Conservation (phyloP, 352 stramenopile species). For the Blastocystis sp. region DNA sequence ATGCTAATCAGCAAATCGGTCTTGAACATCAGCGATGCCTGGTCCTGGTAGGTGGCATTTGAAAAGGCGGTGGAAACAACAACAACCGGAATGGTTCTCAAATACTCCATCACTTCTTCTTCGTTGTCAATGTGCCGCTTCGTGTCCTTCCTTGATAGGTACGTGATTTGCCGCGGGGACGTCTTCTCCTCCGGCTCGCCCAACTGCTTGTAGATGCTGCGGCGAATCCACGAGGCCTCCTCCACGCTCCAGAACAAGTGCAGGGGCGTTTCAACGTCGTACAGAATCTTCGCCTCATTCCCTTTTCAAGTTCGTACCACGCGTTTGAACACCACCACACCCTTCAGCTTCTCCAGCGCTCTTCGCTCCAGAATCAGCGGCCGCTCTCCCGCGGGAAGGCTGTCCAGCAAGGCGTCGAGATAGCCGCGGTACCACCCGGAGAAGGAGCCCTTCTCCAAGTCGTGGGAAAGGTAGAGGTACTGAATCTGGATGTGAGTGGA, state of each 20-base stretch:
- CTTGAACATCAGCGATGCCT: neutral
- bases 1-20: neutral
- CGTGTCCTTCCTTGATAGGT: neutral
- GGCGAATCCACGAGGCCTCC: neutral
- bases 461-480: conserved; percentile 26
- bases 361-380: conserved; percentile 9
- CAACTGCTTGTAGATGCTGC: neutral
- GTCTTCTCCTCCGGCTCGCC: neutral
- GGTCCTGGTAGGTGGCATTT: neutral
- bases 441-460: conserved; percentile 23
- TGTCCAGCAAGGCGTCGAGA: neutral
- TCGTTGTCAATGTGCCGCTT: neutral
- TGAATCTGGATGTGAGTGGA: neutral
- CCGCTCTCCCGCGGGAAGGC: neutral
- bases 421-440: neutral
- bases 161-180: neutral
- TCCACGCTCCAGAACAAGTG: neutral
- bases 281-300: neutral
- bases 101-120: neutral
- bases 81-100: neutral
- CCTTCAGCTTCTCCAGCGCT: neutral
- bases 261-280: neutral
- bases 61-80: neutral
- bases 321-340: neutral
- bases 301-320: neutral